Conservation (phyloP, 2,329 filamentous ascomycete species). For the Cladophialophora exuberans region DNA sequence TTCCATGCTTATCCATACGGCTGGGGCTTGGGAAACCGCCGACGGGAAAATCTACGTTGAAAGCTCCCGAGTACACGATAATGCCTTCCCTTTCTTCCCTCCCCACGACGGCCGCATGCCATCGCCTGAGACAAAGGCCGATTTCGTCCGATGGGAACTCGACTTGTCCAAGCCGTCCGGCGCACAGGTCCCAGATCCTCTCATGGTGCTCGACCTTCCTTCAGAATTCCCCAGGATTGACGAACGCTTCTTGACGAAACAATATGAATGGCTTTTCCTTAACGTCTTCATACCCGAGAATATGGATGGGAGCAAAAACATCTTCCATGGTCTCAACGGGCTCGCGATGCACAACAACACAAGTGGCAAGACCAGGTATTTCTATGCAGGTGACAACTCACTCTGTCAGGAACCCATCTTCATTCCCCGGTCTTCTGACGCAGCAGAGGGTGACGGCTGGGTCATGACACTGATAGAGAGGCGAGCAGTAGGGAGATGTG, state of each 20-base stretch:
- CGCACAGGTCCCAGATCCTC: slow-evolving; percentile 1
- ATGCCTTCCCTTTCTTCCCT: slow-evolving; percentile 18
- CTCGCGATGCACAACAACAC: slow-evolving; percentile 13
- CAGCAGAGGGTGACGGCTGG: slow-evolving; percentile 18
- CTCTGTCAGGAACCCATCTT: slow-evolving; percentile 16
- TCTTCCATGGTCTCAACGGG: slow-evolving; percentile 16
- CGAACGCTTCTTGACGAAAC: slow-evolving; percentile 19
- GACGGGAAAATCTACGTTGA: slow-evolving; percentile 15
- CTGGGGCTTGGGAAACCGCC: slow-evolving; percentile 10
- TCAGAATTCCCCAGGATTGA: slow-evolving; percentile 20
- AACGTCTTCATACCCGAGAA: slow-evolving; percentile 12
- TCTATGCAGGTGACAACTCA: slow-evolving; percentile 10
- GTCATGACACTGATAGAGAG: slow-evolving; percentile 11
- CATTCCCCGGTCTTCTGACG: slow-evolving; percentile 10
- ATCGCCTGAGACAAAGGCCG: slow-evolving; percentile 11
- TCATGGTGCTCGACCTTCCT: slow-evolving; percentile 14
- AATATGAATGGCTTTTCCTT: slow-evolving; percentile 12
- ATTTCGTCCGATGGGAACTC: slow-evolving; percentile 19
- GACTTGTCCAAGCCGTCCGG: slow-evolving; percentile 9
- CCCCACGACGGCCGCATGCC: slow-evolving; percentile 5
- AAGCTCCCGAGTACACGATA: slow-evolving; percentile 14
- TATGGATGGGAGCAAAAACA: background rate
- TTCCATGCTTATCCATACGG: slow-evolving; percentile 17
- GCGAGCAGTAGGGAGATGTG: background rate
- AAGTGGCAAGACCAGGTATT: slow-evolving; percentile 10